These are phyloP conservation scores for Exidia glandulosa DNA, from an alignment of 768 basidiomycete species.

Conservation along the genomic window DNA sequence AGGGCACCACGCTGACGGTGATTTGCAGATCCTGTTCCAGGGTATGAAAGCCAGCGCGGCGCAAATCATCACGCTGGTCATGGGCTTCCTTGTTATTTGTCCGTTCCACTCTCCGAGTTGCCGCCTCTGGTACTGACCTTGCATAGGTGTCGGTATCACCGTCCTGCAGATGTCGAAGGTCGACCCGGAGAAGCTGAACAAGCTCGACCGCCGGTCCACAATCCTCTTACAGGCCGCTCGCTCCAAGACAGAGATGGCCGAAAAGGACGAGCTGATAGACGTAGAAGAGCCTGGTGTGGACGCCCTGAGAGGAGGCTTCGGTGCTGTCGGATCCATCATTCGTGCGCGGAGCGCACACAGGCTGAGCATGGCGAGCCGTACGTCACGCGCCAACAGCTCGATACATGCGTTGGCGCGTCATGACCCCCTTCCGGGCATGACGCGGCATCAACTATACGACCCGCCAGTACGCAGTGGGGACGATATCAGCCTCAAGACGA, in stretches of 20 bases:
- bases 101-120: not conserved
- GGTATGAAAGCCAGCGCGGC: constrained; percentile 68
- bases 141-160: constrained; percentile 63
- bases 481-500: constrained; percentile 22
- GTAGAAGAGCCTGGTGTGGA: constrained; percentile 90
- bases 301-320: constrained; percentile 82
- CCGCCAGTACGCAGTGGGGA: constrained; percentile 59
- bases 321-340: constrained; percentile 85
- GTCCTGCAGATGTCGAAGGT: constrained; percentile 94
- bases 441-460: constrained; percentile 82
- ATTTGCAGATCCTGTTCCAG: constrained; percentile 72
- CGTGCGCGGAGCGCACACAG: constrained; percentile 20
- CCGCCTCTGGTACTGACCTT: not conserved
- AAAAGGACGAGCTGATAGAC: constrained; percentile 55
- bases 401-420: constrained; percentile 13
- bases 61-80: constrained; percentile 80
- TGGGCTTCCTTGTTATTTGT: constrained; percentile 87
- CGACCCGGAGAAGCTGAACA: constrained; percentile 66
- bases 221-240: constrained; percentile 83
- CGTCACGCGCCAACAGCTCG: constrained; percentile 3
- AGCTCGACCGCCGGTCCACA: constrained; percentile 83
- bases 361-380: constrained; percentile 9
- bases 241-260: constrained; percentile 50
- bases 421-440: constrained; percentile 36
- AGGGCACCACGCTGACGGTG: not conserved